phyloP scores from a whole-genome alignment of 306 rosid species.

The Cyamopsis tetragonoloba region DNA sequence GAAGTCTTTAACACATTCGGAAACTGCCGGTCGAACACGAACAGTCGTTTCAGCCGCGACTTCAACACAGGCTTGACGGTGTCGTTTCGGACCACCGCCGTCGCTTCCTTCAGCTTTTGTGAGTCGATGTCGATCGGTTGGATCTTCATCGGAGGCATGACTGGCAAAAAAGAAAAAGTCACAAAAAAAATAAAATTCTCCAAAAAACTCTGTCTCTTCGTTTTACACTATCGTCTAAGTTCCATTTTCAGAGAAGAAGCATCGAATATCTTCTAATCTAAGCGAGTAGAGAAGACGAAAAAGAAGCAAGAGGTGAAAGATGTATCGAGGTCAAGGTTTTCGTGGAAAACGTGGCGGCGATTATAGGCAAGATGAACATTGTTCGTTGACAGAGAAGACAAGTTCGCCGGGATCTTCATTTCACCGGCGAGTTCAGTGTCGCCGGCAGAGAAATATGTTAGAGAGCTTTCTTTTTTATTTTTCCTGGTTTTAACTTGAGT shows the following conservation, averaged over 20 bases:
- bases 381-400: conserved; percentile 11
- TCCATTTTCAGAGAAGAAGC: conserved; percentile 32
- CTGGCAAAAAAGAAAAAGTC: not conserved
- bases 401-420: conserved; percentile 64
- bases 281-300: conserved; percentile 17
- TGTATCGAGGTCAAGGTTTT: conserved; percentile 28
- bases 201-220: not conserved
- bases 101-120: conserved; percentile 39
- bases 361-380: conserved; percentile 59
- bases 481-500: not conserved
- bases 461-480: not conserved
- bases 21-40: conserved; percentile 81
- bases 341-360: conserved; percentile 73
- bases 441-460: conserved; percentile 21
- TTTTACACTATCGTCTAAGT: conserved; percentile 9
- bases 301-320: conserved; percentile 17
- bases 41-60: conserved; percentile 71
- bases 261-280: conserved; percentile 26
- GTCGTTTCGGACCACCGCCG: conserved; percentile 46
- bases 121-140: conserved; percentile 77
- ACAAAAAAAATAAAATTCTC: not conserved
- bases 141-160: conserved; percentile 93
- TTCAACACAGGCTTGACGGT: conserved; percentile 68
- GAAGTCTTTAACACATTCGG: conserved; percentile 57
- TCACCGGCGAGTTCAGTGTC: conserved; percentile 42